Evolutionary conservation across 2,329 filamentous ascomycete species (phyloP), one percentile per base, ranked within the genome.

Genomic region (Aquanectria penicillioides): DNA sequence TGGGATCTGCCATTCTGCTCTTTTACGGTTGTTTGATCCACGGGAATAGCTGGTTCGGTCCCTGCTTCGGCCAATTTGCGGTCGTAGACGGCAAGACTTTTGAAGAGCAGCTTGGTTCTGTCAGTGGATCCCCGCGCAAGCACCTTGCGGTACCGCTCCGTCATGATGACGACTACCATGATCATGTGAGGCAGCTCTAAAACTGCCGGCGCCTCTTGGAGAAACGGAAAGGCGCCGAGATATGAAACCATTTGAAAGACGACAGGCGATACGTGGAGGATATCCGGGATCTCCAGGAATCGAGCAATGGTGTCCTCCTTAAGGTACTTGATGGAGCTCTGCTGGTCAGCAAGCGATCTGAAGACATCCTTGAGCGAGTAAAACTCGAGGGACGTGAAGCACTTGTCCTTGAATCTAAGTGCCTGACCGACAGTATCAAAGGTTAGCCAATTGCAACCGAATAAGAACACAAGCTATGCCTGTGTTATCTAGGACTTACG

Each of bases 341-440:
- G 82, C 13, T 82, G 75, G 66, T 92, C 89, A 63, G 90, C 88
- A 17, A 93, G 86, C 56, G 81, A 85, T 58, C 83, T 84, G 78
- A 93, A 93, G 69, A 92, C 89, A 71, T 91, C 86, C 67, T 88
- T 89, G 75, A 92, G 86, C 26, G 86, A 91, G 75, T 90, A 91
- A 25, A 91, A 78, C 74, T 93, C 90, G 54, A 93, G 80, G 2
- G 87, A 83, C 1, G 87, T 87, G 75, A 90, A 92, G 75, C 88
- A 91, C 69, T 87, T 89, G 57, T 86, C 83, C 53, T 86, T 89
- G 72, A 93, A 92, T 66, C 78, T 84, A 53, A 79, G 75, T 63
- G 86, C 86, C 87, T 89, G 38, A 41, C 18, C 5, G 5, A 38
- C 33, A 12, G 12, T 26, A 56, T 61, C 44, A 63, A 61, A 22